Base-by-base conservation (phyloP, 2,329 filamentous ascomycete genomes). In the Fusarium humuli region DNA sequence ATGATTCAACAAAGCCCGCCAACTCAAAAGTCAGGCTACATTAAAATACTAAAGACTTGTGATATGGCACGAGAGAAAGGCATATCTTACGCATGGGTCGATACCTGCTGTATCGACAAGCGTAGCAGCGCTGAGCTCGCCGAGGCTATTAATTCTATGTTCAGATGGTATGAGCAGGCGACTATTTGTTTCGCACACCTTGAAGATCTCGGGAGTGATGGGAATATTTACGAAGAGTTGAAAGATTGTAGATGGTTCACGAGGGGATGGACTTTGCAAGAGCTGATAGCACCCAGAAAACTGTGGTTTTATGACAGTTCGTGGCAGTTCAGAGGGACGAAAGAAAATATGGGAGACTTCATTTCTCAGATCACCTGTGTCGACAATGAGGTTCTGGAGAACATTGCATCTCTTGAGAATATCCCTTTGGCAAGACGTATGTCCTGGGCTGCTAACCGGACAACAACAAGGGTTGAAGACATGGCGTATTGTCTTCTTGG, bases 361-460 rank as follows among this genome's bases (percentile, higher is more conserved):
- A 37, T 64, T 5, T 63, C 61, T 12, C 4, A 14, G 0, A 49
- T 64, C 7, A 57, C 61, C 0, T 20, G 48, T 3, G 49, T 64
- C 5, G 42, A 56, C 2, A 5, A 7, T 1, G 18, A 25, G 1
- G 59, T 64, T 1, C 10, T 64, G 4, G 6, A 44, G 3, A 11
- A 57, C 9, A 49, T 14, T 2, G 50, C 20, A 5, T 9, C 22
- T 0, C 18, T 64, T 1, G 58, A 63, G 18, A 54, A n/a, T 0
- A 32, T 63, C 4, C 45, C 58, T 1, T 14, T 68, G 6, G 65
- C 65, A 0, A 54, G 23, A 13, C 47, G 65, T 4, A 65, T 68
- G 65, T 68, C 65, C 1, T 69, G 65, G 65, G 65, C 65, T 7
- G 58, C 65, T 2, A 20, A 22, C 3, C 37, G 65, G 3, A 11